Evolutionary conservation across 768 basidiomycete genomes (phyloP).

Genomic region (Vararia minispora): DNA sequence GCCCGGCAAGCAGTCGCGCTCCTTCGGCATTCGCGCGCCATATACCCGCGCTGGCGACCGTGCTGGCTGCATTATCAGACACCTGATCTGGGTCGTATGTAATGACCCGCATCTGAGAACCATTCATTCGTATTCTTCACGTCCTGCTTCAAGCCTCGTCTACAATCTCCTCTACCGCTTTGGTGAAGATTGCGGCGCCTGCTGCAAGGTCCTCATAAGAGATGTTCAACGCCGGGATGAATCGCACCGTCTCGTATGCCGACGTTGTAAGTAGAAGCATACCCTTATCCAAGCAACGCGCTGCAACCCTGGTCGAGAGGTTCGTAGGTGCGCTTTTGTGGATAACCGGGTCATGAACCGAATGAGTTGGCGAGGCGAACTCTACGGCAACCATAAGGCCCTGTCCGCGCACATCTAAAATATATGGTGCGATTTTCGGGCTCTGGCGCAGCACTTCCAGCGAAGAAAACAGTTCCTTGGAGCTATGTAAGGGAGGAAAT

Average conservation of each 20-base stretch:
- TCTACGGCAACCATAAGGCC: conserved; percentile 88
- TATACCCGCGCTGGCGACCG: no score
- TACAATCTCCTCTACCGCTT: conserved; percentile 63
- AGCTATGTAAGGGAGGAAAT: conserved; percentile 30
- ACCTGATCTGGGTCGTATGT: no score
- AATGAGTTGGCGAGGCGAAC: conserved; percentile 53
- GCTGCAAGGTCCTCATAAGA: conserved; percentile 61
- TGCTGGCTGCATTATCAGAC: no score
- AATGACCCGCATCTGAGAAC: background rate
- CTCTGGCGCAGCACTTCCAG: conserved; percentile 49
- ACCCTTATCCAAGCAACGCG: conserved; percentile 77
- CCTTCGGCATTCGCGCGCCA: no score
- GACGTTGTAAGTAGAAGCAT: conserved; percentile 85
- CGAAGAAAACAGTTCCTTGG: conserved; percentile 54
- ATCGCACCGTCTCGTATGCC: conserved; percentile 78
- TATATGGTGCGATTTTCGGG: conserved; percentile 37
- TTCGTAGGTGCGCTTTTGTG: conserved; percentile 30
- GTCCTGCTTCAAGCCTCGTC: conserved; percentile 22
- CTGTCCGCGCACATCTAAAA: conserved; percentile 79
- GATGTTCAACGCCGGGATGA: conserved; percentile 89
- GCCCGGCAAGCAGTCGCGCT: no score
- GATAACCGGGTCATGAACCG: conserved; percentile 36
- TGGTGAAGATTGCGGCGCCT: conserved; percentile 52
- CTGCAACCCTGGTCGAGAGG: conserved; percentile 61
- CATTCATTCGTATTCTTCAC: background rate